phyloP scores from a whole-genome alignment of 306 rosid genomes.

The Sophora flavescens region DNA sequence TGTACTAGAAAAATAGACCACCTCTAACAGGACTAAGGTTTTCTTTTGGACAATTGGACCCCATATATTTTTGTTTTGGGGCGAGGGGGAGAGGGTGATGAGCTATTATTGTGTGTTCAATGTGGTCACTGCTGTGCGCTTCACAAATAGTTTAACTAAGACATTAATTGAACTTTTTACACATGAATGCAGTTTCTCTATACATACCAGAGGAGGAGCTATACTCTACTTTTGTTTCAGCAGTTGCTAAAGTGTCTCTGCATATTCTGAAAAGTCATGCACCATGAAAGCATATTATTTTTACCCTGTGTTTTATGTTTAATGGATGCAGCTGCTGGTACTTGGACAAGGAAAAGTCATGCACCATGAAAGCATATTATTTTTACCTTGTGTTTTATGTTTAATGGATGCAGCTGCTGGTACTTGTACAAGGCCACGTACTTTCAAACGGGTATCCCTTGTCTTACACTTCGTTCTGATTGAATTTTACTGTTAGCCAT shows the following conservation, averaged over 20 bases:
- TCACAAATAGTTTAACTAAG: background rate
- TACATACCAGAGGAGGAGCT: background rate
- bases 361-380: background rate
- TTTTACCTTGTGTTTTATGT: background rate
- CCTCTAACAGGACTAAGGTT: background rate
- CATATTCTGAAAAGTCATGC: background rate
- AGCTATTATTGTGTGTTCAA: background rate
- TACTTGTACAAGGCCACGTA: constrained; percentile 47
- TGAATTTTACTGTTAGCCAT: background rate
- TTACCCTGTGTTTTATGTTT: background rate
- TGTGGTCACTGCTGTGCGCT: background rate
- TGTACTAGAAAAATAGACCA: background rate
- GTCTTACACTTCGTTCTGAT: background rate
- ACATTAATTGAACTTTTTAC: background rate
- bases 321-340: constrained; percentile 42
- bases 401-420: too few species aligned
- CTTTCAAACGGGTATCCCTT: constrained; percentile 45
- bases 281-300: background rate
- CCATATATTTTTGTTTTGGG: too few species aligned
- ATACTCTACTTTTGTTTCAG: background rate
- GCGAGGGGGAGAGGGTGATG: too few species aligned
- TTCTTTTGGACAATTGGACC: too few species aligned
- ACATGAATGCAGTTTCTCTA: background rate
- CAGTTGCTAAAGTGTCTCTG: background rate
- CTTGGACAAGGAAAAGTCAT: constrained; percentile 35